Conservation (phyloP, 768 basidiomycete genomes). For the Lentinula sp. region DNA sequence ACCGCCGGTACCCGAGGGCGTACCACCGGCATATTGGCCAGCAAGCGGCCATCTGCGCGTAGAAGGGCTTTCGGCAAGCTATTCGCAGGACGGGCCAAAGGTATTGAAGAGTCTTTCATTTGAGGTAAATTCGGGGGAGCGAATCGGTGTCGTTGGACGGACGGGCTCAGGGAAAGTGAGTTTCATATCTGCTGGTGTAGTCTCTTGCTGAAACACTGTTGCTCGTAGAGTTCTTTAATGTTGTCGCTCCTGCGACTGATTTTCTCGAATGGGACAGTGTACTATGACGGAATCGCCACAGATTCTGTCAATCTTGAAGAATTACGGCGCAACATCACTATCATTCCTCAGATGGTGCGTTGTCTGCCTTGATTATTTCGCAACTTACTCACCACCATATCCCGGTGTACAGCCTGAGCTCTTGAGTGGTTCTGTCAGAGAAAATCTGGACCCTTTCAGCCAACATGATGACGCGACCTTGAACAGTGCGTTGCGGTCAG, state of each 20-base stretch:
- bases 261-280: slow-evolving; percentile 37
- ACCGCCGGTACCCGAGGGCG: slow-evolving; percentile 20
- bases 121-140: slow-evolving; percentile 36
- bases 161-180: slow-evolving; percentile 52
- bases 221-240: slow-evolving; percentile 33
- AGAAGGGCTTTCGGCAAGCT: slow-evolving; percentile 35
- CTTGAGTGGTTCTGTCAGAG: slow-evolving; percentile 57
- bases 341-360: slow-evolving; percentile 30
- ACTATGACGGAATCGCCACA: slow-evolving; percentile 37
- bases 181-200: slow-evolving; percentile 13
- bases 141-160: slow-evolving; percentile 47
- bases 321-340: slow-evolving; percentile 40
- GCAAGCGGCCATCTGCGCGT: slow-evolving; percentile 36
- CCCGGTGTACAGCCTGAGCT: slow-evolving; percentile 20
- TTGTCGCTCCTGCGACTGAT: slow-evolving; percentile 46
- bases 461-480: slow-evolving; percentile 65
- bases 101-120: slow-evolving; percentile 40
- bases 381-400: background rate
- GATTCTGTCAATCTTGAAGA: slow-evolving; percentile 38
- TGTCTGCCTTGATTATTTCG: background rate
- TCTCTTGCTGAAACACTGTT: background rate
- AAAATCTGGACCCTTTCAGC: slow-evolving; percentile 65
- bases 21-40: slow-evolving; percentile 50
- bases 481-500: slow-evolving; percentile 49
- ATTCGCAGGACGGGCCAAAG: slow-evolving; percentile 34